Conservation (phyloP, 2,329 filamentous ascomycete species). For the Aspergillus fumigatiaffinis region DNA sequence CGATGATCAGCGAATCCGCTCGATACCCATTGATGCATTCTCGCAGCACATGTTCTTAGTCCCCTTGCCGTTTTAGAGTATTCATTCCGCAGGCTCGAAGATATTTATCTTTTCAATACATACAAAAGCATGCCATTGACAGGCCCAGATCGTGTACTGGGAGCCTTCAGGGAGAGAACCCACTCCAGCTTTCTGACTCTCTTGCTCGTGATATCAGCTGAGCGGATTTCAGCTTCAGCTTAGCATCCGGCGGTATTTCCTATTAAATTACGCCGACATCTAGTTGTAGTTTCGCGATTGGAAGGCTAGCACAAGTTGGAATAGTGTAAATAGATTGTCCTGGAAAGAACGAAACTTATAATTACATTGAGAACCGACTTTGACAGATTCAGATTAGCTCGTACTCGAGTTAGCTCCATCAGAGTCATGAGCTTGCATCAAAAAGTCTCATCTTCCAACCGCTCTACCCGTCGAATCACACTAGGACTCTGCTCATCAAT, state of each 20-base stretch:
- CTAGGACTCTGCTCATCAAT: conserved; percentile 42
- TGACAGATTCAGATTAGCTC: neutral
- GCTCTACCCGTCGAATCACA: conserved; percentile 39
- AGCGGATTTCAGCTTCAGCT: neutral
- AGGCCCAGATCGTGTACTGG: neutral
- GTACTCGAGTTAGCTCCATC: neutral
- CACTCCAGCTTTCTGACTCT: neutral
- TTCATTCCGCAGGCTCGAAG: conserved; percentile 33
- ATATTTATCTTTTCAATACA: conserved; percentile 18
- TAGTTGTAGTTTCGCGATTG: neutral
- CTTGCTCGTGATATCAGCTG: neutral
- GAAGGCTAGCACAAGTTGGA: neutral
- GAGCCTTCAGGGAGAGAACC: neutral
- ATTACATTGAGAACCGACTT: neutral
- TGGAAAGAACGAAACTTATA: neutral
- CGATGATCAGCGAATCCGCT: conserved; percentile 26
- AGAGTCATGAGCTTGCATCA: conserved; percentile 16
- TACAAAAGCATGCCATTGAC: neutral
- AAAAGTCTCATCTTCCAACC: conserved; percentile 47
- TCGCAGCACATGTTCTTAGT: conserved; percentile 13
- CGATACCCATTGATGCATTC: conserved; percentile 28
- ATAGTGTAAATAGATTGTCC: neutral
- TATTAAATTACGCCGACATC: neutral
- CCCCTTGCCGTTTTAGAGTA: conserved; percentile 8
- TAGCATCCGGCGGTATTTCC: neutral